phyloP scores from a whole-genome alignment of 1,284 basidiomycete species.

The Fomes fomentarius region DNA sequence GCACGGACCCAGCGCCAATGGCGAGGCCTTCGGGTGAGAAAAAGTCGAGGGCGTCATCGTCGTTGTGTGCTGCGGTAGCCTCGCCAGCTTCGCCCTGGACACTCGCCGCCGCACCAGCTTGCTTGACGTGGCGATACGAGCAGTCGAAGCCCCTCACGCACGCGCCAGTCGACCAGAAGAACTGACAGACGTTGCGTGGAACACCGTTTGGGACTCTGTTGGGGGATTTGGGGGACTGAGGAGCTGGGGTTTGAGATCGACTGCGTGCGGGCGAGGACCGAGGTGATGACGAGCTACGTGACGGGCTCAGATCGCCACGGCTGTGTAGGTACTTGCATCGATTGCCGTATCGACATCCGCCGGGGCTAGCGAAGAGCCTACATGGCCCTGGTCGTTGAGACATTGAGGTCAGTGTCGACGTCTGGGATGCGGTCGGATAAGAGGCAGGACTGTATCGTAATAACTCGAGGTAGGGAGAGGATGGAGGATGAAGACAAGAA shows the following conservation, averaged over 20 bases:
- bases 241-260: constrained; percentile 8
- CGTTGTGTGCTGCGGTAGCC: background rate
- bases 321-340: constrained; percentile 25
- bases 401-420: constrained; percentile 3
- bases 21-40: constrained; percentile 50
- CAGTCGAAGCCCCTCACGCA: constrained; percentile 55
- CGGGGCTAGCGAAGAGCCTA: background rate
- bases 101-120: constrained; percentile 11
- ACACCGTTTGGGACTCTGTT: background rate
- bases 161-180: constrained; percentile 54
- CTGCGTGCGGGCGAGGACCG: constrained; percentile 9
- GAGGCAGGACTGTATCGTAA: no score
- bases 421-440: background rate
- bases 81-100: background rate
- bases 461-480: background rate
- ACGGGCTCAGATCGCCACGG: constrained; percentile 6
- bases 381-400: constrained; percentile 9
- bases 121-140: constrained; percentile 44
- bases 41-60: constrained; percentile 41
- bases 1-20: constrained; percentile 16
- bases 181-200: constrained; percentile 50
- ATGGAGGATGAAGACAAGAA: no score
- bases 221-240: background rate
- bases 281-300: constrained; percentile 7
- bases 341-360: constrained; percentile 18